phyloP scores from a whole-genome alignment of 108 stramenopile species.

The Ochromonas danica region DNA sequence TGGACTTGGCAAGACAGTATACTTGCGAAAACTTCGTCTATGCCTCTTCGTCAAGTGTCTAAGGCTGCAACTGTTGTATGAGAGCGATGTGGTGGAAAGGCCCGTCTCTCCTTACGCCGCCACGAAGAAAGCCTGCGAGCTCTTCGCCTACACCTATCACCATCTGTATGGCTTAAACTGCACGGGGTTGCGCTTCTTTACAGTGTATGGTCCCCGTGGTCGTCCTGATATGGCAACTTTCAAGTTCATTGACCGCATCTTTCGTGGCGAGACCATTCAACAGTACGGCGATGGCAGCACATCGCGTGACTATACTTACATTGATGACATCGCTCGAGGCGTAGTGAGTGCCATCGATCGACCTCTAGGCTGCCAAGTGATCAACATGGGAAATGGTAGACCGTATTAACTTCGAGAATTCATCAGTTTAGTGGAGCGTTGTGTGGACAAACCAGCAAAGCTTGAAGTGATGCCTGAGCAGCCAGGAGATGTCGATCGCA shows the following conservation, averaged over 20 bases:
- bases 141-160: slow-evolving; percentile 94
- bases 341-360: slow-evolving; percentile 87
- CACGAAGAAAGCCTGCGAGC: slow-evolving; percentile 83
- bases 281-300: slow-evolving; percentile 84
- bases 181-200: slow-evolving; percentile 86
- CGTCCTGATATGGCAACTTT: slow-evolving; percentile 96
- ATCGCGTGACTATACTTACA: slow-evolving; percentile 83
- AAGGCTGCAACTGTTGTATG: slow-evolving; percentile 83
- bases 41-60: slow-evolving; percentile 80
- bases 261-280: slow-evolving; percentile 81
- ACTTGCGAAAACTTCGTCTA: slow-evolving; percentile 77
- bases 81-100: slow-evolving; percentile 80
- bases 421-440: slow-evolving; percentile 84
- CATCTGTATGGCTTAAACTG: slow-evolving; percentile 86
- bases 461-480: slow-evolving; percentile 87
- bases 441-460: slow-evolving; percentile 75
- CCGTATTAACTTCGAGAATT: slow-evolving; percentile 84
- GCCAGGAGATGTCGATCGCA: slow-evolving; percentile 97
- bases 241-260: slow-evolving; percentile 94
- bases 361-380: slow-evolving; percentile 83
- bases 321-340: slow-evolving; percentile 84
- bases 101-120: slow-evolving; percentile 96
- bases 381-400: slow-evolving; percentile 94
- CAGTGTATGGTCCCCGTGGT: slow-evolving; percentile 93
- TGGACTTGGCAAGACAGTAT: slow-evolving; percentile 70